Evolutionary conservation across 805 yeast genomes (phyloP).

Genomic region (Pachysolen tannophilus): DNA sequence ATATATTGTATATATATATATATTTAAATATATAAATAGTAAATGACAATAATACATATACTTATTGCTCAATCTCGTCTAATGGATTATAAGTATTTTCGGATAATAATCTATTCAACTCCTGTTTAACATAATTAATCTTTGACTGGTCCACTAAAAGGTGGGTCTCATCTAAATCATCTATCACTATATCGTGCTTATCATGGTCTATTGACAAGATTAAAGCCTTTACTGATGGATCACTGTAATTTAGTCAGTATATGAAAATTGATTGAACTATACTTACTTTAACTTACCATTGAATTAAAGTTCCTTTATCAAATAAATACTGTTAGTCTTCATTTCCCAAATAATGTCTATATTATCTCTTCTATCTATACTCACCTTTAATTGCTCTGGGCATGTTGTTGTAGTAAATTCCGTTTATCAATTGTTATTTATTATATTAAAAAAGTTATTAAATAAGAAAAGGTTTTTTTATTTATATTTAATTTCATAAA

Average conservation of each 20-base stretch:
- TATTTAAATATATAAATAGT: not conserved
- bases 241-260: conserved; percentile 32
- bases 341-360: conserved; percentile 8
- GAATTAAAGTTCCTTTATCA: conserved; percentile 29
- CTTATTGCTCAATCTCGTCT: conserved; percentile 44
- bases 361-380: conserved; percentile 7
- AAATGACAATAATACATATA: not conserved
- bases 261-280: not conserved
- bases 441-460: no score
- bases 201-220: conserved; percentile 76
- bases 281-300: conserved; percentile 24
- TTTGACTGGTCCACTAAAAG: conserved; percentile 70
- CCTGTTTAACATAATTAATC: conserved; percentile 68
- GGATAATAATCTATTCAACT: conserved; percentile 67
- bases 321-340: conserved; percentile 7
- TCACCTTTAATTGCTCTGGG: conserved; percentile 48
- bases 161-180: conserved; percentile 90
- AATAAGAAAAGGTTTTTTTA: no score
- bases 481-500: no score
- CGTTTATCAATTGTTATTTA: no score
- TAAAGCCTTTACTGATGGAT: conserved; percentile 86
- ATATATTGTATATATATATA: not conserved
- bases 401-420: no score
- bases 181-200: conserved; percentile 57
- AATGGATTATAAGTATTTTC: conserved; percentile 81